Percentiles rank a stretch among this genome's conserved stretches.
Conservation (phyloP, 2,329 filamentous ascomycete species). For the Sporothrix mexicana region DNA sequence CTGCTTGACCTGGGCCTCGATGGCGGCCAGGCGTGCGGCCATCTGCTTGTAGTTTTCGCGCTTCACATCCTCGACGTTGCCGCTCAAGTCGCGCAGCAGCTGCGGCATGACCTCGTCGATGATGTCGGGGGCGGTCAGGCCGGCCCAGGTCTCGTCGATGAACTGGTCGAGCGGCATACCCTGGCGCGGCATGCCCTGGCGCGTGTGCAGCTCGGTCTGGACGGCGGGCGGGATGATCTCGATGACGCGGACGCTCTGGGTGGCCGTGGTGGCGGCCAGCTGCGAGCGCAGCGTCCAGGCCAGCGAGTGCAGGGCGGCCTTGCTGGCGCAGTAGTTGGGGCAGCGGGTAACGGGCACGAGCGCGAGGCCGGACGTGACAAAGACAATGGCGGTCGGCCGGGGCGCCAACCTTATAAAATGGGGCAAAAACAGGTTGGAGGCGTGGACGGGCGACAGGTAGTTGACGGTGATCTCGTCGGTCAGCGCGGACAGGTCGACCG, state of each 20-base stretch:
- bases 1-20: not conserved
- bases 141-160: slow-evolving; percentile 52
- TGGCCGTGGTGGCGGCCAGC: slow-evolving; percentile 44
- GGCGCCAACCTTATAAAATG: slow-evolving; percentile 47
- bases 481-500: slow-evolving; percentile 46
- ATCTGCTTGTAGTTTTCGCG: slow-evolving; percentile 36
- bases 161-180: slow-evolving; percentile 44
- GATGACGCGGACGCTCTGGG: slow-evolving; percentile 49
- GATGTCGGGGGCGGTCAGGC: slow-evolving; percentile 49
- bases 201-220: slow-evolving; percentile 56
- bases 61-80: slow-evolving; percentile 37
- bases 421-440: slow-evolving; percentile 39
- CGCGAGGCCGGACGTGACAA: slow-evolving; percentile 46
- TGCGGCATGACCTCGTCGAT: slow-evolving; percentile 41
- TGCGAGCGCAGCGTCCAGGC: slow-evolving; percentile 42
- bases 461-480: slow-evolving; percentile 39
- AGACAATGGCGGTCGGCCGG: slow-evolving; percentile 37
- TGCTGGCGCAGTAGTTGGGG: slow-evolving; percentile 60
- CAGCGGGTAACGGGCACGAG: slow-evolving; percentile 54
- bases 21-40: not conserved
- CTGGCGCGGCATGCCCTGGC: slow-evolving; percentile 45
- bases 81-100: slow-evolving; percentile 32
- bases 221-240: slow-evolving; percentile 57
- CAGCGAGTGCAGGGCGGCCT: slow-evolving; percentile 56
- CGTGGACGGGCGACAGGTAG: slow-evolving; percentile 39